Evolutionary conservation across 306 rosid species (phyloP).

Genomic region (Vigna unguiculata): DNA sequence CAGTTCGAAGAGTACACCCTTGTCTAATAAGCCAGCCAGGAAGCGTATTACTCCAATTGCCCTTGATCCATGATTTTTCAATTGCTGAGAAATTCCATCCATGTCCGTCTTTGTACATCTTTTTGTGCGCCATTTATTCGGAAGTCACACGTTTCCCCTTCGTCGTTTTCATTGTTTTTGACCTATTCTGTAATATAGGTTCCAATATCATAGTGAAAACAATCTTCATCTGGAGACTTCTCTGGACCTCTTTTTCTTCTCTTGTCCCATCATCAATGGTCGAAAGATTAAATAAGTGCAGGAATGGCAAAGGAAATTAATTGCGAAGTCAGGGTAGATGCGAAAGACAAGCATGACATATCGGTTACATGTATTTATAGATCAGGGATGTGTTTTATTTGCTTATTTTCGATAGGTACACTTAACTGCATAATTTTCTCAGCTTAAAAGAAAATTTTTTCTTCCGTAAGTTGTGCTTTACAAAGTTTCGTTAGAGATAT

Average conservation of each 20-base stretch:
- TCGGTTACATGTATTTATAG: too few relatives aligned
- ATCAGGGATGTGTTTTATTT: too few relatives aligned
- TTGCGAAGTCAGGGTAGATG: background rate
- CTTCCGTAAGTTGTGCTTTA: too few relatives aligned
- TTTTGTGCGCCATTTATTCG: conserved; percentile 37
- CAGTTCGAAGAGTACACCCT: conserved; percentile 36
- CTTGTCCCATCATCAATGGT: background rate
- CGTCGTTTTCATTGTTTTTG: background rate
- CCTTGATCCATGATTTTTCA: conserved; percentile 46
- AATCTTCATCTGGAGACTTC: conserved; percentile 1
- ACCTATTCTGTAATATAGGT: conserved; percentile 34
- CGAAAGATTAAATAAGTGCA: background rate
- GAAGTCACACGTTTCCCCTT: background rate
- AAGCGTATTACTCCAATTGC: conserved; percentile 53
- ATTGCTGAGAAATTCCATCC: conserved; percentile 19
- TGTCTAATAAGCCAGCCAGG: conserved; percentile 50
- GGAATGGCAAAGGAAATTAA: background rate
- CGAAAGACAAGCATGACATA: too few relatives aligned
- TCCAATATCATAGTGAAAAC: conserved; percentile 3
- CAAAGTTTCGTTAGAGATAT: too few relatives aligned
- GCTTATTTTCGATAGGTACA: too few relatives aligned
- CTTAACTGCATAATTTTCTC: too few relatives aligned
- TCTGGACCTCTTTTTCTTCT: background rate
- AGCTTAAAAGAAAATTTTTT: too few relatives aligned
- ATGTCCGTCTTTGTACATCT: conserved; percentile 37